A percentile compares a stretch with the other conserved stretches of the same genome.
Conservation (phyloP, 768 basidiomycete species). For the Trametes sanguinea region DNA sequence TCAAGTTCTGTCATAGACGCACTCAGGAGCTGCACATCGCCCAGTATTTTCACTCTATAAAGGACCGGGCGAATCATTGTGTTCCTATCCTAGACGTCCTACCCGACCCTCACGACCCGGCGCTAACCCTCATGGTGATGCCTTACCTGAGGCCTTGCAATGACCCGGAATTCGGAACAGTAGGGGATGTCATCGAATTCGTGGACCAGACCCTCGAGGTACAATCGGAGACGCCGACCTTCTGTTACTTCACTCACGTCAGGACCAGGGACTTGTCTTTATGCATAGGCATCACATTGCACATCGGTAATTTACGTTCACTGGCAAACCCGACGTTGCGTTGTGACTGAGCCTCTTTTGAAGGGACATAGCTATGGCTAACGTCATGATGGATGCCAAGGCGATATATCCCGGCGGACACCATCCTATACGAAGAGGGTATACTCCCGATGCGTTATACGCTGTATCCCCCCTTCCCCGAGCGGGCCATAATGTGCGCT, state of each 20-base stretch:
- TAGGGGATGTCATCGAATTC: background rate
- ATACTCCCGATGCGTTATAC: background rate
- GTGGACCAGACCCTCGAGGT: background rate
- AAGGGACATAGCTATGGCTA: background rate
- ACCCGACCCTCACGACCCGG: slow-evolving; percentile 18
- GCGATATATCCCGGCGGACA: background rate
- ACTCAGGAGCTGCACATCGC: slow-evolving; percentile 19
- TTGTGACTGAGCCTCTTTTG: background rate
- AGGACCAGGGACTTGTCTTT: background rate
- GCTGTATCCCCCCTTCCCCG: background rate
- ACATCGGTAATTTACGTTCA: background rate
- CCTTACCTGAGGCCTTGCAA: background rate
- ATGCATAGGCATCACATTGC: background rate
- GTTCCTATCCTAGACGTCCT: slow-evolving; percentile 27
- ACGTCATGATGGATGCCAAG: background rate
- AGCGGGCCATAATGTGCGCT: background rate
- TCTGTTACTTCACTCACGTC: no score
- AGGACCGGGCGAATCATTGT: slow-evolving; percentile 27
- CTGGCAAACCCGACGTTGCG: no score
- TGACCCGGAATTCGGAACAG: background rate
- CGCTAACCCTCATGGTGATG: slow-evolving; percentile 26
- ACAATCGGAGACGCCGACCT: no score
- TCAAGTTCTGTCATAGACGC: slow-evolving; percentile 15
- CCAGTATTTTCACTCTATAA: slow-evolving; percentile 7
- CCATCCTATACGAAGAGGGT: background rate